These are phyloP conservation scores for Saturnispora sekii DNA, from an alignment of 805 yeast species.

Conservation along the genomic window DNA sequence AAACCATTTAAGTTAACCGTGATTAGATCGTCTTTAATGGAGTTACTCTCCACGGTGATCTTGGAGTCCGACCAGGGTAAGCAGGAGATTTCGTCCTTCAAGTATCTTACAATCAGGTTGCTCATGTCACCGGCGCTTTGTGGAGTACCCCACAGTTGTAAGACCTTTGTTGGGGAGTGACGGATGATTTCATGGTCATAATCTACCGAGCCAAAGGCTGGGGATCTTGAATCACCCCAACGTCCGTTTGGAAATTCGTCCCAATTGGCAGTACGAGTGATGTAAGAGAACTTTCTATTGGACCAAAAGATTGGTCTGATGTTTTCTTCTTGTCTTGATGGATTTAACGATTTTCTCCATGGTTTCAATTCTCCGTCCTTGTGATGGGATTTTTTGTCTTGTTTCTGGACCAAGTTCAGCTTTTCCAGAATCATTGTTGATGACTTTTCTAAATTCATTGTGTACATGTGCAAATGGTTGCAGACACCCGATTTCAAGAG, in stretches of 20 bases:
- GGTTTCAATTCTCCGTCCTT: conserved; percentile 37
- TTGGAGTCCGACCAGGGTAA: conserved; percentile 97
- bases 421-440: conserved; percentile 80
- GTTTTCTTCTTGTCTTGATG: conserved; percentile 66
- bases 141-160: conserved; percentile 87
- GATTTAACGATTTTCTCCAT: conserved; percentile 88
- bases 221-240: conserved; percentile 97
- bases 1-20: conserved; percentile 58
- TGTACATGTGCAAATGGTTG: conserved; percentile 87
- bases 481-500: conserved; percentile 63
- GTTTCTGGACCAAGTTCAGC: conserved; percentile 39
- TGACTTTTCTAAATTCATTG: conserved; percentile 93
- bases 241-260: conserved; percentile 98
- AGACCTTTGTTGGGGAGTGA: conserved; percentile 71
- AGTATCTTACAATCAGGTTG: conserved; percentile 53
- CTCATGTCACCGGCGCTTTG: conserved; percentile 47
- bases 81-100: conserved; percentile 59
- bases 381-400: conserved; percentile 15
- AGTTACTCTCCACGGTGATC: conserved; percentile 61
- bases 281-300: conserved; percentile 82
- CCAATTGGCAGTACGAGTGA: conserved; percentile 86
- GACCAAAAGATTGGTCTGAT: conserved; percentile 97
- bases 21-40: conserved; percentile 50
- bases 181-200: conserved; percentile 73
- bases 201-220: conserved; percentile 90